These are phyloP conservation scores for Cadophora sp. DNA, from an alignment of 2,329 filamentous ascomycete species.

Conservation along the genomic window DNA sequence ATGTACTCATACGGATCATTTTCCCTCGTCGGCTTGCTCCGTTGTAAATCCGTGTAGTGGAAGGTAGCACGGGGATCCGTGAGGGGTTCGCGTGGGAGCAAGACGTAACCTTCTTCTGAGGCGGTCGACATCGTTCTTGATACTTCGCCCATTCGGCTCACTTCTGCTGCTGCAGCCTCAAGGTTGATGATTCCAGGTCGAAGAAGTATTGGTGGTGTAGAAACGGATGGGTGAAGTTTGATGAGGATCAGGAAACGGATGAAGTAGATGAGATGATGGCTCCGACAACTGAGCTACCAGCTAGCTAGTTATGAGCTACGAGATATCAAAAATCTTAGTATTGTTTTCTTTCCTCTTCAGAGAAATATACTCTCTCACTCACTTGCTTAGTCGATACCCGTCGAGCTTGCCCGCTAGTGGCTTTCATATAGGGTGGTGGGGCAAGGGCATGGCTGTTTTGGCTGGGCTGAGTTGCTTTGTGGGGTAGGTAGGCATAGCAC, in stretches of 20 bases:
- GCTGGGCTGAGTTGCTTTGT: slow-evolving; percentile 15
- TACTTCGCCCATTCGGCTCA: slow-evolving; percentile 2
- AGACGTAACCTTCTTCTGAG: slow-evolving; percentile 22
- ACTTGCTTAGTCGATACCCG: not conserved
- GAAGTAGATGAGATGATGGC: no score
- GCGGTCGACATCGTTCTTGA: slow-evolving; percentile 3
- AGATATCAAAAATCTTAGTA: not conserved
- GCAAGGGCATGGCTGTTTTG: slow-evolving; percentile 7
- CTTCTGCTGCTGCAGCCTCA: not conserved
- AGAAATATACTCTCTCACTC: not conserved
- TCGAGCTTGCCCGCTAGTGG: slow-evolving; percentile 6
- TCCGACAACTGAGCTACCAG: no score
- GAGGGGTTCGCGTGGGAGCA: slow-evolving; percentile 25
- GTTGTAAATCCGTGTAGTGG: slow-evolving; percentile 65
- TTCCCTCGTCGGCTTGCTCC: slow-evolving; percentile 58
- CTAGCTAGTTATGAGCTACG: no score
- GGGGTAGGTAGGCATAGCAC: slow-evolving; percentile 15
- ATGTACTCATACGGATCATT: slow-evolving; percentile 64
- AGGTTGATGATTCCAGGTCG: no score
- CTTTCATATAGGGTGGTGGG: slow-evolving; percentile 25
- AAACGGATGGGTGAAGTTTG: no score
- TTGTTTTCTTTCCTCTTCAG: not conserved
- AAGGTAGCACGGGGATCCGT: slow-evolving; percentile 57
- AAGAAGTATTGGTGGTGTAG: no score
- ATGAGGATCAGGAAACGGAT: no score